A percentile compares a stretch with the other conserved stretches of the same genome.
These are phyloP conservation scores for Sugiyamaella boreocaroliniensis DNA, from an alignment of 805 yeast genomes.

Conservation along the genomic window DNA sequence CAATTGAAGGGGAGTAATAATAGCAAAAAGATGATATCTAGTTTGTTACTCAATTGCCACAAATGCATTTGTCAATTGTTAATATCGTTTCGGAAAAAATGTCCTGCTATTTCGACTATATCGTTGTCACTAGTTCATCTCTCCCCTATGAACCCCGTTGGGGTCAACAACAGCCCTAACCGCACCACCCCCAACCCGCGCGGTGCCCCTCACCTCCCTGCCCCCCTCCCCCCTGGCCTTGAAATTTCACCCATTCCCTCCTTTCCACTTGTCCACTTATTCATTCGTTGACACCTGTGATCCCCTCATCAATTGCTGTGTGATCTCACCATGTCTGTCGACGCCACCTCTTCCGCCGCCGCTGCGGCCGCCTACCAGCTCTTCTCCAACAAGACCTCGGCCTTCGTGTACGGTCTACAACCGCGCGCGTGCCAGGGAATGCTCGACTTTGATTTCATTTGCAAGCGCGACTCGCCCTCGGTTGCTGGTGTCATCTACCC, in stretches of 20 bases:
- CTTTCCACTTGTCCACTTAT: not conserved
- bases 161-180: not conserved
- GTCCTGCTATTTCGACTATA: too few relatives aligned
- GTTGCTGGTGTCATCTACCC: constrained; percentile 44
- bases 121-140: not conserved
- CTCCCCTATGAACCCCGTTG: not conserved
- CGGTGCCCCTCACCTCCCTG: not conserved
- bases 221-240: not conserved
- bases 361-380: constrained; percentile 29
- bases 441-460: constrained; percentile 43
- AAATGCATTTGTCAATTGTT: too few relatives aligned
- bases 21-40: too few relatives aligned
- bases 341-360: constrained; percentile 1
- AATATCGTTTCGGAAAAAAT: too few relatives aligned
- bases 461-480: constrained; percentile 40
- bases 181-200: not conserved
- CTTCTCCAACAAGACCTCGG: constrained; percentile 38
- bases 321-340: not conserved
- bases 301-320: not conserved
- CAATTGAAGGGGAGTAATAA: too few relatives aligned
- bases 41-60: too few relatives aligned
- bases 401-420: constrained; percentile 41
- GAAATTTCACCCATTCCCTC: not conserved
- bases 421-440: constrained; percentile 44
- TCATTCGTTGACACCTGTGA: not conserved